phyloP scores from a whole-genome alignment of 192 early-diverging fungal species.

The Podila clonocystis region DNA sequence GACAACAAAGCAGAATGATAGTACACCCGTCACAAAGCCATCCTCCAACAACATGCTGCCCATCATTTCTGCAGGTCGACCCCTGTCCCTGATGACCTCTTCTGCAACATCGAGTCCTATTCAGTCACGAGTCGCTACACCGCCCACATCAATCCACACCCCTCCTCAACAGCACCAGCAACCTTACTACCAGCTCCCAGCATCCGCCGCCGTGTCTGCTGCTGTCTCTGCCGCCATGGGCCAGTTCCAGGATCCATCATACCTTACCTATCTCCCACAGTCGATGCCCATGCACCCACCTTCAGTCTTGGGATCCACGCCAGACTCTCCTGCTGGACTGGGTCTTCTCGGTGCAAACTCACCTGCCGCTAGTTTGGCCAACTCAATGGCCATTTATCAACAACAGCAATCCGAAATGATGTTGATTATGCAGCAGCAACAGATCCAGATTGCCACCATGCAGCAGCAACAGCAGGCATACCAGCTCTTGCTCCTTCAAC shows the following conservation, averaged over 20 bases:
- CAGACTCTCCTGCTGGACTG: not conserved
- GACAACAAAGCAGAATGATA: not conserved
- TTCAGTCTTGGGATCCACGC: not conserved
- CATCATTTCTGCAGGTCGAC: not conserved
- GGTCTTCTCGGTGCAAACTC: not conserved
- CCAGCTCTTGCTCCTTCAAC: slow-evolving; percentile 30
- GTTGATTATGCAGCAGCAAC: slow-evolving; percentile 49
- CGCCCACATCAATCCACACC: not conserved
- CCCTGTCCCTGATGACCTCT: not conserved
- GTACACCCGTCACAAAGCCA: not conserved
- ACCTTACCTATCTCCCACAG: not conserved
- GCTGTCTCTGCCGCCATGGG: slow-evolving; percentile 2
- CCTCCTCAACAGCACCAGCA: slow-evolving; percentile 3
- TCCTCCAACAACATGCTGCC: slow-evolving; percentile 2
- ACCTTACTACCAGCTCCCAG: not conserved
- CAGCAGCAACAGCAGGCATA: slow-evolving; percentile 48
- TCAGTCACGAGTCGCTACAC: not conserved
- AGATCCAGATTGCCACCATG: slow-evolving; percentile 49
- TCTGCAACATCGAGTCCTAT: not conserved
- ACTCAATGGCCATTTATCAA: slow-evolving; percentile 44
- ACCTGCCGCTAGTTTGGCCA: slow-evolving; percentile 6
- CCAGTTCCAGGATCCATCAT: not conserved
- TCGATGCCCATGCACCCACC: not conserved
- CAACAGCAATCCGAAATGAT: slow-evolving; percentile 50
- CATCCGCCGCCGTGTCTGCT: slow-evolving; percentile 3